Percentiles rank a stretch among this genome's conserved stretches.
phyloP scores from a whole-genome alignment of 805 yeast species.

The Starmerella vaccinii region DNA sequence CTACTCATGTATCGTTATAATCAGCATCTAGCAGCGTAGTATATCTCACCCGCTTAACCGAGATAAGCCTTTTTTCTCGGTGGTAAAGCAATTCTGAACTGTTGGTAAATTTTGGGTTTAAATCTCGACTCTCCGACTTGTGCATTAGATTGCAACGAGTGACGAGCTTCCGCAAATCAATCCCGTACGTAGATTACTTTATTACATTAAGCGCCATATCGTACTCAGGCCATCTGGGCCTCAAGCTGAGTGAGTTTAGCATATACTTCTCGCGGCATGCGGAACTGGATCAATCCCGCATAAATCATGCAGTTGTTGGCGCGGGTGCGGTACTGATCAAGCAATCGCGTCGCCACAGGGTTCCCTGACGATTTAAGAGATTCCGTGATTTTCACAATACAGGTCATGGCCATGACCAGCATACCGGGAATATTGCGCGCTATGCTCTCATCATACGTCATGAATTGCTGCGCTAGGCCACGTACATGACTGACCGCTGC shows the following conservation, averaged over 20 bases:
- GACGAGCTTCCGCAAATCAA: too few species aligned
- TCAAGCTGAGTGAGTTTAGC: slow-evolving; percentile 24
- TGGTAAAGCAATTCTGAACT: too few species aligned
- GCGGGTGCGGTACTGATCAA: slow-evolving; percentile 21
- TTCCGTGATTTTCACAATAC: slow-evolving; percentile 46
- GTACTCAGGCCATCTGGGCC: slow-evolving; percentile 11
- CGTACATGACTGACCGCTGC: slow-evolving; percentile 48
- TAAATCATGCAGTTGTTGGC: slow-evolving; percentile 86
- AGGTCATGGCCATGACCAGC: slow-evolving; percentile 70
- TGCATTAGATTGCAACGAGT: too few species aligned
- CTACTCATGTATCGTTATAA: too few species aligned
- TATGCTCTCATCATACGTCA: slow-evolving; percentile 55
- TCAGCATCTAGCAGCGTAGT: too few species aligned
- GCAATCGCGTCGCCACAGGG: slow-evolving; percentile 23
- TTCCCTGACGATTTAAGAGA: slow-evolving; percentile 28
- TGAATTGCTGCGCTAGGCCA: slow-evolving; percentile 56
- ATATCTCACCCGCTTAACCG: too few species aligned
- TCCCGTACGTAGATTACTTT: not conserved
- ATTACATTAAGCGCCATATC: not conserved
- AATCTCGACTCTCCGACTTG: too few species aligned
- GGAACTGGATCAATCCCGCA: slow-evolving; percentile 89
- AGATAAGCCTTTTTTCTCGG: too few species aligned
- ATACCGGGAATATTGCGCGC: slow-evolving; percentile 71
- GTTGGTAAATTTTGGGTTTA: too few species aligned
- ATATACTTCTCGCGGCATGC: slow-evolving; percentile 56